Evolutionary conservation across 2,329 filamentous ascomycete species (phyloP), one percentile per base, ranked within the genome.

Genomic region (Colletotrichum acutatum): DNA sequence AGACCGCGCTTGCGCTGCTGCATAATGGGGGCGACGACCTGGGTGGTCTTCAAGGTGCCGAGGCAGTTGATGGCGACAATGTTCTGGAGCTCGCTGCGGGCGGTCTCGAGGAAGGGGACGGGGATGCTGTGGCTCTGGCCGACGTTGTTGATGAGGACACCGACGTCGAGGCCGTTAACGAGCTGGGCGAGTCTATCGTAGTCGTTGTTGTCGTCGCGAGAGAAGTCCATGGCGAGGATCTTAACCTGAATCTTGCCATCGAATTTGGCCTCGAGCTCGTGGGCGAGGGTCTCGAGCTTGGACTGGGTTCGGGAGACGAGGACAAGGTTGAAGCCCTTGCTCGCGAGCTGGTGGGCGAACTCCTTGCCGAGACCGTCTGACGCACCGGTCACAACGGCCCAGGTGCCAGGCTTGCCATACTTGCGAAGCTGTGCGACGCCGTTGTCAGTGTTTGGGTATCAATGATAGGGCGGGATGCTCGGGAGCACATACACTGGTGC

Each of bases 351-450:
- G 37, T 93, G 88, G 49, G 96, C 95, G 82, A 95, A 99, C 85
- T 99, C 97, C 85, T 98, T 98, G 81, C 97, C 97, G 75, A 99
- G 92, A 76, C 97, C 97, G 83, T 99, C 97, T 12, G 95, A 98
- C 64, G 96, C 97, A 75, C 97, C 97, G 30, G 97, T 99, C 53
- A 99, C 90, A 68, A 99, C 90, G 37, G 94, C 97, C 95, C 96
- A 99, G 71, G 93, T 95, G 74, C 96, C 96, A 79, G 95, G 94
- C 78, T 93, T 93, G 77, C 95, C 97, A 85, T 97, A 98, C 77
- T 93, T 95, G 78, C 92, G 92, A 71, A 99, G 91, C 96, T 97
- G 72, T 12, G 3, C 22, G 24, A 63, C 56, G 3, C 74, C n/a
- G 11, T 5, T 12, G 68, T 80, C 22, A 80, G 77, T 16, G 19